Evolutionary conservation across 768 basidiomycete species (phyloP).

Genomic region (Lenzites betulinus): DNA sequence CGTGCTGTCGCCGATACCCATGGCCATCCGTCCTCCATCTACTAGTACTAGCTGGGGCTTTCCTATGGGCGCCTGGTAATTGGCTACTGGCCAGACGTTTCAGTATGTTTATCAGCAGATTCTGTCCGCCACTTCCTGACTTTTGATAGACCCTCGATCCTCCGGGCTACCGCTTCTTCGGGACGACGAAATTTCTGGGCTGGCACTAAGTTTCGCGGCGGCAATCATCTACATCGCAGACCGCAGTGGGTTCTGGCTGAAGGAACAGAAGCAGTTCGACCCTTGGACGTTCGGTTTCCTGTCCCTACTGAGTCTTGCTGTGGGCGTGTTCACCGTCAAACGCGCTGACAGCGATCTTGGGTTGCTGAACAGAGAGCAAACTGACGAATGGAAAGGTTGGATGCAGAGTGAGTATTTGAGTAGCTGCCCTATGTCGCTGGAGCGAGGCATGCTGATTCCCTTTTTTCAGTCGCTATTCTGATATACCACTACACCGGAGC

Average conservation of each 20-base stretch:
- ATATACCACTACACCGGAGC: constrained; percentile 91
- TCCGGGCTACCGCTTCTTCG: constrained; percentile 31
- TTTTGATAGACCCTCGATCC: constrained; percentile 16
- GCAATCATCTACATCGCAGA: constrained; percentile 78
- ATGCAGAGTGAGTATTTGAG: constrained; percentile 75
- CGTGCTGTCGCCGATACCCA: constrained; percentile 84
- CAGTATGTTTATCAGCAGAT: constrained; percentile 20
- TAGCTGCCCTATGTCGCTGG: neutral
- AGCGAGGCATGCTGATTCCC: constrained; percentile 9
- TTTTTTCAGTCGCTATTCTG: constrained; percentile 71
- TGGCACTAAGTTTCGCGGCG: constrained; percentile 67
- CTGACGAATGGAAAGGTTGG: constrained; percentile 98
- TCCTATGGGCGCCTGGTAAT: constrained; percentile 54
- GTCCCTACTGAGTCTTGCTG: constrained; percentile 50
- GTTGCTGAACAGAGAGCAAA: constrained; percentile 89
- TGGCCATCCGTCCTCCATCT: constrained; percentile 58
- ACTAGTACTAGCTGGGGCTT: constrained; percentile 47
- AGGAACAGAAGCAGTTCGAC: constrained; percentile 86
- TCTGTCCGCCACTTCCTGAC: neutral
- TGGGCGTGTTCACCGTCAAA: constrained; percentile 67
- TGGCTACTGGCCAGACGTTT: constrained; percentile 37
- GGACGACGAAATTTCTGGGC: constrained; percentile 45
- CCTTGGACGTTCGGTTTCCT: constrained; percentile 66
- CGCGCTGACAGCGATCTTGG: constrained; percentile 81
- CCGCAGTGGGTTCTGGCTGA: constrained; percentile 83